phyloP scores from a whole-genome alignment of 2,329 filamentous ascomycete genomes.

The Pseudogymnoascus sp. region DNA sequence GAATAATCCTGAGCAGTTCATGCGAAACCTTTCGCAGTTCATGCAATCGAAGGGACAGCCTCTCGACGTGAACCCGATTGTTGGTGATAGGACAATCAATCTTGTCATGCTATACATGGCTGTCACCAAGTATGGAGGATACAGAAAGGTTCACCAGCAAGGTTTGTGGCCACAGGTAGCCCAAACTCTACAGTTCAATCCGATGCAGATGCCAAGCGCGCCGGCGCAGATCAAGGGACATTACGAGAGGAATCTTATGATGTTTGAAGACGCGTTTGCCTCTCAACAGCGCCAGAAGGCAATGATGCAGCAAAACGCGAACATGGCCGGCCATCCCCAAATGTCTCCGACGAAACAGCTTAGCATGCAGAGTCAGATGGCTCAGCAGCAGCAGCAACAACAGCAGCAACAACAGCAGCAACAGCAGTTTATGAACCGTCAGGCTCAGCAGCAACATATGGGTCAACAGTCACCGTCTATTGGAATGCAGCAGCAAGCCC shows the following conservation, averaged over 20 bases:
- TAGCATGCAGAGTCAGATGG: conserved; percentile 37
- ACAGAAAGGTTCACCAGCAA: conserved; percentile 58
- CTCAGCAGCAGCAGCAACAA: conserved; percentile 39
- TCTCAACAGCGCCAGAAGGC: conserved; percentile 42
- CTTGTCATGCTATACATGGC: conserved; percentile 69
- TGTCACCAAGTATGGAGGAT: conserved; percentile 70
- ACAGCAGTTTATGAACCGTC: conserved; percentile 42
- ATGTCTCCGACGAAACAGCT: conserved; percentile 33
- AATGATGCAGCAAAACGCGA: conserved; percentile 20
- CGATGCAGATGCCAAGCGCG: conserved; percentile 56
- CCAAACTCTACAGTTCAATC: conserved; percentile 51
- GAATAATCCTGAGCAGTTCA: conserved; percentile 56
- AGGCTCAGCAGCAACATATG: conserved; percentile 37
- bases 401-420: conserved; percentile 43
- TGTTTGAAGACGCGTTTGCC: conserved; percentile 65
- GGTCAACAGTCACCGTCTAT: conserved; percentile 34
- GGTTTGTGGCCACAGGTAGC: conserved; percentile 70
- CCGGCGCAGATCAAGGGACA: conserved; percentile 60
- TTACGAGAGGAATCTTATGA: conserved; percentile 66
- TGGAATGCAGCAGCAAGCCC: conserved; percentile 32
- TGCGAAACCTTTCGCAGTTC: conserved; percentile 68
- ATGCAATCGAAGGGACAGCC: conserved; percentile 66
- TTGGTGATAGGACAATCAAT: conserved; percentile 66
- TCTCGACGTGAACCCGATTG: conserved; percentile 64
- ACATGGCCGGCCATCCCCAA: conserved; percentile 30